phyloP scores from a whole-genome alignment of 2,329 filamentous ascomycete species.

The Hypoxylon sp. region DNA sequence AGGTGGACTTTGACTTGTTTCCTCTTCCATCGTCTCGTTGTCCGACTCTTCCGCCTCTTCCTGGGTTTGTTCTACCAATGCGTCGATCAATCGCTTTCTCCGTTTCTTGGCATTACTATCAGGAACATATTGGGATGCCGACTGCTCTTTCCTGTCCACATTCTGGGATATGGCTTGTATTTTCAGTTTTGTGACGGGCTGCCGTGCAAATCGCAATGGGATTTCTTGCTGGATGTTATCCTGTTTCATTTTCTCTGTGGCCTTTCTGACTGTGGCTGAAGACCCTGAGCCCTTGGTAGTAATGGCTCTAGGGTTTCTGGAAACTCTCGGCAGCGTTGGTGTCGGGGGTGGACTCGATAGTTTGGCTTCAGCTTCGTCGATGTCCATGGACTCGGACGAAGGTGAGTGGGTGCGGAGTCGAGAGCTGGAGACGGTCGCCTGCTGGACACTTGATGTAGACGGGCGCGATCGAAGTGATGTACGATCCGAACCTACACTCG shows the following conservation, averaged over 20 bases:
- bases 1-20: constrained; percentile 37
- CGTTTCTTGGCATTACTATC: constrained; percentile 39
- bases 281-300: constrained; percentile 8
- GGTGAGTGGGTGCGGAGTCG: constrained; percentile 30
- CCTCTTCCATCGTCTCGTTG: constrained; percentile 36
- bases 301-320: constrained; percentile 13
- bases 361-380: constrained; percentile 38
- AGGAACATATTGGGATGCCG: constrained; percentile 18
- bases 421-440: constrained; percentile 22
- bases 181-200: constrained; percentile 30
- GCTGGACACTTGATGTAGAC: constrained; percentile 28
- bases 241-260: constrained; percentile 23
- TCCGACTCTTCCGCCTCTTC: constrained; percentile 35
- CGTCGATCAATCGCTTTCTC: constrained; percentile 49
- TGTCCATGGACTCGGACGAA: constrained; percentile 42
- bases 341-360: constrained; percentile 51
- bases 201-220: constrained; percentile 47
- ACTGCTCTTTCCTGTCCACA: constrained; percentile 27
- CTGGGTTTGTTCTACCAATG: constrained; percentile 46
- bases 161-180: constrained; percentile 14
- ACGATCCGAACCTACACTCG: constrained; percentile 28
- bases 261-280: constrained; percentile 6
- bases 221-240: constrained; percentile 43
- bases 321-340: constrained; percentile 40
- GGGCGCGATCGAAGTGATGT: constrained; percentile 43